A percentile compares a stretch with the other conserved stretches of the same genome.
These are phyloP conservation scores for Phylloporus arenicola DNA, from an alignment of 768 basidiomycete species.

Conservation along the genomic window DNA sequence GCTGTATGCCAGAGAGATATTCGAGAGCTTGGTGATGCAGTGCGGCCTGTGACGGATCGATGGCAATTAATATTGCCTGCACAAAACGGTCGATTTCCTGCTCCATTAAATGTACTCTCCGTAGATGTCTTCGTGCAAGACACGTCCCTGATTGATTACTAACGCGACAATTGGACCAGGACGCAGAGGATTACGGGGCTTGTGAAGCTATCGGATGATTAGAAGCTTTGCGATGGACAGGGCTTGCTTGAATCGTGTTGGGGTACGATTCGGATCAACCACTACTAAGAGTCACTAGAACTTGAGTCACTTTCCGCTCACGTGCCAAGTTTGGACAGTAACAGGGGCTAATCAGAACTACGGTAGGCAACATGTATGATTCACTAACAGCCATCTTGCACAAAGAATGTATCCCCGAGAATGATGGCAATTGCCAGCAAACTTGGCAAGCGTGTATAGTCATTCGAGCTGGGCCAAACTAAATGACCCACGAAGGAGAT, in stretches of 20 bases:
- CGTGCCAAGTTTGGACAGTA: conserved; percentile 14
- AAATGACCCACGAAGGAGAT: conserved; percentile 10
- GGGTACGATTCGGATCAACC: conserved; percentile 4
- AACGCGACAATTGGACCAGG: background rate
- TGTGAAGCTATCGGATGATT: conserved; percentile 2
- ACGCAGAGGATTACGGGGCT: background rate
- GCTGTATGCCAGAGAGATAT: conserved; percentile 73
- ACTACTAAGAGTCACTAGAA: background rate
- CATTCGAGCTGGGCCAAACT: conserved; percentile 8
- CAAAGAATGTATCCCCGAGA: too few relatives aligned
- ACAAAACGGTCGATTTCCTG: conserved; percentile 71
- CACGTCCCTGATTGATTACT: conserved; percentile 16
- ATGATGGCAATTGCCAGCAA: conserved; percentile 39
- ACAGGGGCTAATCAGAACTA: too few relatives aligned
- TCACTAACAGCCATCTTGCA: conserved; percentile 48
- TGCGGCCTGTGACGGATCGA: conserved; percentile 63
- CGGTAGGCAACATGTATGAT: conserved; percentile 45
- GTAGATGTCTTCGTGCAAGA: conserved; percentile 14
- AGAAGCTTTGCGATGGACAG: background rate
- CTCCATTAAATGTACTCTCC: conserved; percentile 46
- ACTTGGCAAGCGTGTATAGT: conserved; percentile 41
- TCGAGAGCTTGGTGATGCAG: conserved; percentile 85
- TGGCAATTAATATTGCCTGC: conserved; percentile 84
- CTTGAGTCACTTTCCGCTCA: conserved; percentile 18
- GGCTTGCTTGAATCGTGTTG: background rate